Evolutionary conservation across 345 rosid species (phyloP).

Genomic region (Boechera stricta): DNA sequence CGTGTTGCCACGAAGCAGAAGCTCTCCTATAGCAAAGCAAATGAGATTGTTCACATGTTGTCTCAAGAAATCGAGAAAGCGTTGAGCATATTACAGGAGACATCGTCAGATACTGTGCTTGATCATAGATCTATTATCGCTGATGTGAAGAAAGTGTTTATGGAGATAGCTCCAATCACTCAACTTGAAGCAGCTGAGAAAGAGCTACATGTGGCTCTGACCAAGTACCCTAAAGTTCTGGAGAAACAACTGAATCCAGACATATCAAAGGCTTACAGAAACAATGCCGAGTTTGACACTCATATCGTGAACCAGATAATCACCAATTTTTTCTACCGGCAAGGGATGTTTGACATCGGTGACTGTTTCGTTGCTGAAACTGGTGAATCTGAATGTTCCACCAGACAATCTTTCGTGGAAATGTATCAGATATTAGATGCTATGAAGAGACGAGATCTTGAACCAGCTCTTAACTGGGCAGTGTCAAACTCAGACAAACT

Average conservation of each 20-base stretch:
- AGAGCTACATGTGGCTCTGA: slow-evolving; percentile 63
- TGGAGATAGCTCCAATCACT: slow-evolving; percentile 51
- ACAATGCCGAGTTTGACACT: slow-evolving; percentile 57
- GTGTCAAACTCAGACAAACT: slow-evolving; percentile 60
- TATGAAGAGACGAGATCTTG: slow-evolving; percentile 58
- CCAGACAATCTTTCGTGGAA: slow-evolving; percentile 55
- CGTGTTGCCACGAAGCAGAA: slow-evolving; percentile 79
- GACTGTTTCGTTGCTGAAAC: slow-evolving; percentile 66
- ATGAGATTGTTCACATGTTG: slow-evolving; percentile 60
- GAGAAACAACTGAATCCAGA: slow-evolving; percentile 69
- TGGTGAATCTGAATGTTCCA: slow-evolving; percentile 53
- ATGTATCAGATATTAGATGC: slow-evolving; percentile 70
- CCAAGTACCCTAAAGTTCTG: slow-evolving; percentile 64
- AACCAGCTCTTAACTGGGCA: slow-evolving; percentile 70
- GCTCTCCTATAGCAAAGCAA: slow-evolving; percentile 57
- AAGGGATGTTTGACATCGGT: slow-evolving; percentile 68
- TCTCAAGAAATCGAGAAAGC: slow-evolving; percentile 63
- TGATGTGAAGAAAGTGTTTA: slow-evolving; percentile 54
- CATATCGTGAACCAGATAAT: slow-evolving; percentile 65
- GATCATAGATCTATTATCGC: slow-evolving; percentile 49
- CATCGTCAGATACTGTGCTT: slow-evolving; percentile 33
- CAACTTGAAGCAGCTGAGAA: slow-evolving; percentile 68
- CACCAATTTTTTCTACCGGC: slow-evolving; percentile 68
- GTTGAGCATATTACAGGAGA: slow-evolving; percentile 40
- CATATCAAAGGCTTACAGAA: slow-evolving; percentile 69